These are phyloP conservation scores for Strobilomyces echinocephalus DNA, from an alignment of 768 basidiomycete species.

Conservation along the genomic window DNA sequence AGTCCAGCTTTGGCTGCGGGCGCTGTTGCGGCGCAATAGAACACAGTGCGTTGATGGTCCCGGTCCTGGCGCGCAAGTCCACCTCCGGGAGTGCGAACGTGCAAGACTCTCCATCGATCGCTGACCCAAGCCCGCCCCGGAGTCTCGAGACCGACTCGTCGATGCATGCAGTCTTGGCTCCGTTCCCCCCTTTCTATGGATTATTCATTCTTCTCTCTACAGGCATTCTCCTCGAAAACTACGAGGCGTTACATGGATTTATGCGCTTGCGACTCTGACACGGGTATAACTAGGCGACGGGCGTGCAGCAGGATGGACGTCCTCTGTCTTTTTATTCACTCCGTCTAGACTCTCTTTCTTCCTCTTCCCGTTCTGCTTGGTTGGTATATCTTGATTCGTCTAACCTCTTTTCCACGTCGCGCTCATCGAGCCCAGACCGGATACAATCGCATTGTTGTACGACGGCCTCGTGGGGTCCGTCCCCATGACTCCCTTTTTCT, in stretches of 20 bases:
- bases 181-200: conserved; percentile 16
- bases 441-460: conserved; percentile 14
- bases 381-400: conserved; percentile 12
- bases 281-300: conserved; percentile 10
- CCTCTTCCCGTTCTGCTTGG: conserved; percentile 16
- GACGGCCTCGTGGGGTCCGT: conserved; percentile 2
- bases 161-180: conserved; percentile 12
- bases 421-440: background rate
- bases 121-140: conserved; percentile 2
- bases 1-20: conserved; percentile 51
- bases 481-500: background rate
- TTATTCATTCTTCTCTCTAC: conserved; percentile 33
- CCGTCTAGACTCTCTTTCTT: conserved; percentile 1
- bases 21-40: conserved; percentile 32
- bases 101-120: background rate
- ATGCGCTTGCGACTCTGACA: conserved; percentile 9
- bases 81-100: background rate
- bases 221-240: conserved; percentile 23
- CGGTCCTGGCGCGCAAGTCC: conserved; percentile 2
- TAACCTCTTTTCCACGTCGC: background rate
- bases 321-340: background rate
- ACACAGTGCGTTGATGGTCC: background rate
- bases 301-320: conserved; percentile 1
- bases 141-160: background rate
- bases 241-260: conserved; percentile 18